Evolutionary conservation across 768 basidiomycete species (phyloP).

Genomic region (Tylopilus sp.): DNA sequence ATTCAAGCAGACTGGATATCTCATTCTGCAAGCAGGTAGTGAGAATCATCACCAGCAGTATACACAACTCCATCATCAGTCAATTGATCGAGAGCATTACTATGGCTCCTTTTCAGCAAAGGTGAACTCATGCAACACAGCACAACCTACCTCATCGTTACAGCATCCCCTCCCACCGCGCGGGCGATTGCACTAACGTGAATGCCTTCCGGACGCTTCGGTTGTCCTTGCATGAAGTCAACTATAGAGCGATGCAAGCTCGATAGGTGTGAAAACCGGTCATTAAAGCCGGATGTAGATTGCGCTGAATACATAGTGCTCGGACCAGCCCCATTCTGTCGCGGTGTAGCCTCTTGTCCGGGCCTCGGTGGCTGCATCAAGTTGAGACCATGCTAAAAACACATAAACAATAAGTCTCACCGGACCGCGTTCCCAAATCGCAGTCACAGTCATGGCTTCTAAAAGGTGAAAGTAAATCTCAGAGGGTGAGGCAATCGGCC

Average conservation of each 20-base stretch:
- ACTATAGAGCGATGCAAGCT: conserved; percentile 61
- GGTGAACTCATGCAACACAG: neutral
- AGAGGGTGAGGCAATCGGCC: conserved; percentile 61
- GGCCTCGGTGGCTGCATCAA: conserved; percentile 32
- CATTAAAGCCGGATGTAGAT: conserved; percentile 31
- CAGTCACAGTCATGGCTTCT: conserved; percentile 67
- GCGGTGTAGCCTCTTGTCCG: conserved; percentile 21
- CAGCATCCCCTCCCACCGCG: conserved; percentile 54
- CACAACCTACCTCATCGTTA: conserved; percentile 55
- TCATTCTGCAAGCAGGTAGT: conserved; percentile 54
- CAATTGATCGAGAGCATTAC: conserved; percentile 70
- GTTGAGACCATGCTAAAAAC: neutral
- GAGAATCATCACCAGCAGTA: conserved; percentile 80
- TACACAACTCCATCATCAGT: conserved; percentile 80
- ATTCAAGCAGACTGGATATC: neutral
- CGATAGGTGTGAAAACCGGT: conserved; percentile 56
- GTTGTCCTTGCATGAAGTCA: conserved; percentile 51
- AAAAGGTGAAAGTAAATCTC: conserved; percentile 82
- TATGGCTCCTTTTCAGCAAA: conserved; percentile 25
- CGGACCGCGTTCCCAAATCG: conserved; percentile 64
- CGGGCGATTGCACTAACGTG: conserved; percentile 72
- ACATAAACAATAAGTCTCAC: conserved; percentile 36
- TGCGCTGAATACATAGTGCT: conserved; percentile 43
- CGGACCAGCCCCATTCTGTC: conserved; percentile 11
- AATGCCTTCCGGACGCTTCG: conserved; percentile 58